Base-by-base conservation (phyloP, 2,329 filamentous ascomycete species). In the Ceratocystis smalleyi region DNA sequence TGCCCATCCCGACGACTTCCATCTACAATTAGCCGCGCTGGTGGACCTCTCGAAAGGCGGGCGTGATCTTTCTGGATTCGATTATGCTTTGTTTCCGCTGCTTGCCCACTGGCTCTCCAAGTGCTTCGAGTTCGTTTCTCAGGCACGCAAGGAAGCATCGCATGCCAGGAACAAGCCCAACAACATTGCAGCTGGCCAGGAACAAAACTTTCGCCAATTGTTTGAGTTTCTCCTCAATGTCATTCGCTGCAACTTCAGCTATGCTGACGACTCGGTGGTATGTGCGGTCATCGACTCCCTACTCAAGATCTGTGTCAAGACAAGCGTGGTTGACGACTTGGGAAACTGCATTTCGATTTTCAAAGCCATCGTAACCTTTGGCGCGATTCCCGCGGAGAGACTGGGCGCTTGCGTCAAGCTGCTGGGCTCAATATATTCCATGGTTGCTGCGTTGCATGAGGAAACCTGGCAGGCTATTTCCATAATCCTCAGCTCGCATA, bases 231-330 rank as follows among this genome's bases (percentile, higher is more conserved):
- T 87, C 63, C 79, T 81, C 65, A 83, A 88, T 67, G 78, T 89
- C 63, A 83, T 88, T 75, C 89, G 88, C 71, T 91, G 88, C 76
- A 89, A 86, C 71, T 87, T 84, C 72, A 86, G 85, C 68, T 79
- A 83, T 40, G 83, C 86, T 27, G 80, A 81, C 68, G 84, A 88
- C 68, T 74, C 78, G 40, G 81, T 85, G 57, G 77, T 87, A 22
- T 79, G 79, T 62, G 76, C 77, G 2, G 74, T 91, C 63, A 81
- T 91, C 65, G 78, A 82, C 65, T 79, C 79, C 12, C 74, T 88
- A 7, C 77, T 89, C 57, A 74, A 77, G 63, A 87, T 91, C 57
- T 89, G 86, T 73, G 80, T 83, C 72, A 82, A 80, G 68, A 90
- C 87, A 0, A 84, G 79, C 61, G 77, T 80, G 35, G 77, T 83